Evolutionary conservation across 176 grass and related monocot species (phyloP).

Genomic region (Guadua angustifolia): DNA sequence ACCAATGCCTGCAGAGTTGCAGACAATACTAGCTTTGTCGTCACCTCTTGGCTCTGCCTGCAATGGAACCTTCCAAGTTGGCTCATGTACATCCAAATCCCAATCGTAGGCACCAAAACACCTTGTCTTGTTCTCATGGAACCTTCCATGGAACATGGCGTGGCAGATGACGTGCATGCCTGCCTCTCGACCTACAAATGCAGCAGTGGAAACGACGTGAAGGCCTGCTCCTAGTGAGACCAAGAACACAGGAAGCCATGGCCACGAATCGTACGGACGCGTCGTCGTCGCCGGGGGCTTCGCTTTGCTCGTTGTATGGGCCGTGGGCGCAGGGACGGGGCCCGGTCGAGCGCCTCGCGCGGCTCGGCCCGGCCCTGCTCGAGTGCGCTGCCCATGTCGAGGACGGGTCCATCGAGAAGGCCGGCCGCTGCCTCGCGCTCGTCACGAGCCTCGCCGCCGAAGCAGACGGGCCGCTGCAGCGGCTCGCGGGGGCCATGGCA

Average conservation of each 20-base stretch:
- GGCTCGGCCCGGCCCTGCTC: slow-evolving; percentile 28
- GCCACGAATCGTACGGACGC: neutral
- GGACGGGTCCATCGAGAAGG: slow-evolving; percentile 30
- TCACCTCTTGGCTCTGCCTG: neutral
- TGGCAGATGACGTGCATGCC: too few species aligned
- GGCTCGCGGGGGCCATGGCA: too few species aligned
- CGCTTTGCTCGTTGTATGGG: neutral
- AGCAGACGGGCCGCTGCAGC: too few species aligned
- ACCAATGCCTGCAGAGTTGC: neutral
- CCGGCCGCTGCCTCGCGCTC: slow-evolving; percentile 34
- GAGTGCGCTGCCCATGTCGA: slow-evolving; percentile 44
- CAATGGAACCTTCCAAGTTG: neutral
- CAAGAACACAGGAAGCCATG: neutral
- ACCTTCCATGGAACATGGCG: neutral
- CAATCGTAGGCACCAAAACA: neutral
- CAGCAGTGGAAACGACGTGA: neutral
- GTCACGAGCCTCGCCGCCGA: slow-evolving; percentile 20
- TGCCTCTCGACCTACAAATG: neutral
- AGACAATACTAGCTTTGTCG: neutral
- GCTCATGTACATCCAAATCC: neutral
- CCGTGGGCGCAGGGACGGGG: neutral
- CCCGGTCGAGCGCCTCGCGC: neutral
- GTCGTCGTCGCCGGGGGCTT: neutral
- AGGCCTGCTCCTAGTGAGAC: slow-evolving; percentile 17
- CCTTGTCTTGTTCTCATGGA: neutral